Conservation (phyloP, 176 grass and related monocot species). For the Aegilops sharonensis region DNA sequence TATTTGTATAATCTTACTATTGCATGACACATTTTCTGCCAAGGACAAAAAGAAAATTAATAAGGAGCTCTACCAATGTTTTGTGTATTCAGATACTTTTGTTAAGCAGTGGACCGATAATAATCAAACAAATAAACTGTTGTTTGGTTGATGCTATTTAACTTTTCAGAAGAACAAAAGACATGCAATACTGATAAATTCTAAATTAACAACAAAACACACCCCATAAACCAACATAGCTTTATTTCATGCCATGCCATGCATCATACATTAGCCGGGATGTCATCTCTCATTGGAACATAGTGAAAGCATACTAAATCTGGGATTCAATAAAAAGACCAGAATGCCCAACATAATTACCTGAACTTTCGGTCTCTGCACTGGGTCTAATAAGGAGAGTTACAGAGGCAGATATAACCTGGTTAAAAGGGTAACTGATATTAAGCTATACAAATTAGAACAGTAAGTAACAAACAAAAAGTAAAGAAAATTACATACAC, state of each 20-base stretch:
- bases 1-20: conserved; percentile 3
- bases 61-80: neutral
- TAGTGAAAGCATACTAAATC: conserved; percentile 17
- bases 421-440: conserved; percentile 20
- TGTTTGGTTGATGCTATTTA: neutral
- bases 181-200: neutral
- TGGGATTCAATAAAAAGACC: neutral
- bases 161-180: neutral
- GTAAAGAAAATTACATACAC: conserved; percentile 44
- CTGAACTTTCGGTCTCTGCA: conserved; percentile 33
- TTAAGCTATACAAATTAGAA: conserved; percentile 12
- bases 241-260: neutral
- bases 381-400: conserved; percentile 10
- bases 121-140: conserved; percentile 4
- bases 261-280: neutral
- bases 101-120: neutral
- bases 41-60: neutral
- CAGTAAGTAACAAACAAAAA: conserved; percentile 6
- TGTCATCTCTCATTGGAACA: conserved; percentile 13
- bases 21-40: neutral
- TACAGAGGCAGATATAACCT: conserved; percentile 40
- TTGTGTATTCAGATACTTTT: neutral
- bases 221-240: neutral
- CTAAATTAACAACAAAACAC: neutral
- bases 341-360: conserved; percentile 21